Evolutionary conservation across 2,329 filamentous ascomycete species (phyloP), one percentile per base, ranked within the genome.

Genomic region (Stagonosporopsis tanaceti): DNA sequence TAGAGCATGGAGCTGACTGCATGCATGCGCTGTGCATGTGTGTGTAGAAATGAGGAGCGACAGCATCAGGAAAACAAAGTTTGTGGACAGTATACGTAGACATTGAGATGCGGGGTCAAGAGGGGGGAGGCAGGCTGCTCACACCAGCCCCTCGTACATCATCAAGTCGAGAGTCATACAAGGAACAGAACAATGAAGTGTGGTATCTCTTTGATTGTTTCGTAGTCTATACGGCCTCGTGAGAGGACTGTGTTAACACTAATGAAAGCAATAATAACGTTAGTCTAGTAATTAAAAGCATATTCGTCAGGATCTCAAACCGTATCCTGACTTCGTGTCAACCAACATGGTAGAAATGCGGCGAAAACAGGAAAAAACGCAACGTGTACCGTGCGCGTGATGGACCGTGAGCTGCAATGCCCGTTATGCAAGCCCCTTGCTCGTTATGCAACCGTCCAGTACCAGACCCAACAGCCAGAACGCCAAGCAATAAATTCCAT

Each of bases 221-320:
- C 48, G 54, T 57, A 57, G 54, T 57, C 54, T 57, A 57, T 53
- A 57, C 54, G 54, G 53, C 44, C 54, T 48, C 39, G 28, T 38
- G 6, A 35, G 34, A 57, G 42, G 44, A 27, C 39, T 48, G 39
- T 27, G 34, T 27, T 39, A 53, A 40, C 37, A 47, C 9, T 39
- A 48, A 53, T 57, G 34, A 17, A 57, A 57, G 50, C 54, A 57
- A 57, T 40, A 50, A 39, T 47, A 57, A 51, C 48, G 30, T 57
- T 48, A 28, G 38, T 57, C 54, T 57, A 57, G 45, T 47, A 35
- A 57, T 57, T 57, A 57, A 57, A 57, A 57, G 32, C 54, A 52
- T 57, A 57, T 39, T 25, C 32, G 39, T 57, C 54, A 30, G 48
- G 44, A 27, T 35, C 39, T 14, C n/a, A 53, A 48, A 30, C 48